phyloP scores from a whole-genome alignment of 768 basidiomycete species.

The Podaxis sp. region DNA sequence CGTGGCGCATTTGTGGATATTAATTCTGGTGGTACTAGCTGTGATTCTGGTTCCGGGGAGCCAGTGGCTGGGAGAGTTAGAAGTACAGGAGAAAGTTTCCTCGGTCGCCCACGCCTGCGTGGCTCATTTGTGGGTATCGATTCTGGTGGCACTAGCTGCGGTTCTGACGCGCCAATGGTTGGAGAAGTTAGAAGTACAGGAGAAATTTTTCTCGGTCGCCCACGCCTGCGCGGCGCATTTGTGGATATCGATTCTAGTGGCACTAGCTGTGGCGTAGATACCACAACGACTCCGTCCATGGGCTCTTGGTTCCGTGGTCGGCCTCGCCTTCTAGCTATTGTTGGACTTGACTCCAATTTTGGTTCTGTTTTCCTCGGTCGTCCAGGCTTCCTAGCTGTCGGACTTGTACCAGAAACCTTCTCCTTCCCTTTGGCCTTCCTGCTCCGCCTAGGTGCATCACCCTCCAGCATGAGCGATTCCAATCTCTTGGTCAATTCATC shows the following conservation, averaged over 20 bases:
- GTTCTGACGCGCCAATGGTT: not conserved
- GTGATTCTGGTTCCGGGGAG: not conserved
- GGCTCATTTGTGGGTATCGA: not conserved
- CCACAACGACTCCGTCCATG: not conserved
- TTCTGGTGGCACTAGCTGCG: not conserved
- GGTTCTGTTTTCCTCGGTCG: not conserved
- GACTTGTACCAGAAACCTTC: not conserved
- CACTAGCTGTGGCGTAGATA: not conserved
- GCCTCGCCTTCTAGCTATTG: not conserved
- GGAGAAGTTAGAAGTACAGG: not conserved
- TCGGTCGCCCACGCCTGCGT: constrained; percentile 3
- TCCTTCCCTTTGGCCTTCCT: not conserved
- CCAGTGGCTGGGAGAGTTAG: not conserved
- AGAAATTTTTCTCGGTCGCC: constrained; percentile 1
- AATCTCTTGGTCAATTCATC: not conserved
- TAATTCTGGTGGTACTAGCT: not conserved
- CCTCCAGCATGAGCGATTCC: not conserved
- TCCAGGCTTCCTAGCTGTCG: not conserved
- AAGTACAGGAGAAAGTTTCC: not conserved
- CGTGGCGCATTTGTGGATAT: not conserved
- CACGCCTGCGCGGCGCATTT: not conserved
- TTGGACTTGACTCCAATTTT: not conserved
- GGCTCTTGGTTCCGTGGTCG: not conserved
- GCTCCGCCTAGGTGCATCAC: not conserved
- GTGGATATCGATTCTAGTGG: not conserved